A percentile compares a stretch with the other conserved stretches of the same genome.
phyloP scores from a whole-genome alignment of 768 basidiomycete genomes.

The Arthromyces matolae region DNA sequence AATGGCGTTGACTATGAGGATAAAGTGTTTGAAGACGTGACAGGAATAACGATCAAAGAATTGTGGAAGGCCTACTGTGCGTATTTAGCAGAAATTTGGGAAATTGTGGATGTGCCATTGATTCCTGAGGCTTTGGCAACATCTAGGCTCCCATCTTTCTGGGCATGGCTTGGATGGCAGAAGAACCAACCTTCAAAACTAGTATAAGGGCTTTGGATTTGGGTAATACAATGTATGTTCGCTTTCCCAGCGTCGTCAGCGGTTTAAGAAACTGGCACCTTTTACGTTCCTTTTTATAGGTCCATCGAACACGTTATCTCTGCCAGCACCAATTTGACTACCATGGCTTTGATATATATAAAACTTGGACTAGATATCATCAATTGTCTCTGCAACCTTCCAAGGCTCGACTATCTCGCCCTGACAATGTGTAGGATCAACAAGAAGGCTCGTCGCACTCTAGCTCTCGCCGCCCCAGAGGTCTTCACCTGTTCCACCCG shows the following conservation, averaged over 20 bases:
- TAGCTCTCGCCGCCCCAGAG: background rate
- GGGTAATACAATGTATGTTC: no score
- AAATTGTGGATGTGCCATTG: conserved; percentile 1
- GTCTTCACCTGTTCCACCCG: background rate
- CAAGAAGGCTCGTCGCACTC: background rate
- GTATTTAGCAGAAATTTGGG: conserved; percentile 25
- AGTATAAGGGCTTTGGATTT: no score
- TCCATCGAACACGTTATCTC: background rate
- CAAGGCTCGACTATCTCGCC: background rate
- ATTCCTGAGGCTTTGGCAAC: background rate
- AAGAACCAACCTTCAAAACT: no score
- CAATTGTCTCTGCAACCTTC: background rate
- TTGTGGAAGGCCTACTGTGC: conserved; percentile 59
- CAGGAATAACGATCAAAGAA: conserved; percentile 47
- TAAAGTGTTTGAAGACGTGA: conserved; percentile 47
- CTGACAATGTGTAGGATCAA: background rate
- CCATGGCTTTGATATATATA: background rate
- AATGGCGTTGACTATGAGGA: conserved; percentile 47
- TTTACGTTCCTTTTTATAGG: background rate
- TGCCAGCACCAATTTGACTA: background rate
- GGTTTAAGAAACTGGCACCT: no score
- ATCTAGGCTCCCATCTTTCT: background rate
- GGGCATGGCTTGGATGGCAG: no score
- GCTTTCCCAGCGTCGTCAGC: no score
- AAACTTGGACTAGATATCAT: background rate